Percentiles rank a stretch among this genome's conserved stretches.
phyloP scores from a whole-genome alignment of 2,329 filamentous ascomycete genomes.

The Fusarium neocosmosporiellum region DNA sequence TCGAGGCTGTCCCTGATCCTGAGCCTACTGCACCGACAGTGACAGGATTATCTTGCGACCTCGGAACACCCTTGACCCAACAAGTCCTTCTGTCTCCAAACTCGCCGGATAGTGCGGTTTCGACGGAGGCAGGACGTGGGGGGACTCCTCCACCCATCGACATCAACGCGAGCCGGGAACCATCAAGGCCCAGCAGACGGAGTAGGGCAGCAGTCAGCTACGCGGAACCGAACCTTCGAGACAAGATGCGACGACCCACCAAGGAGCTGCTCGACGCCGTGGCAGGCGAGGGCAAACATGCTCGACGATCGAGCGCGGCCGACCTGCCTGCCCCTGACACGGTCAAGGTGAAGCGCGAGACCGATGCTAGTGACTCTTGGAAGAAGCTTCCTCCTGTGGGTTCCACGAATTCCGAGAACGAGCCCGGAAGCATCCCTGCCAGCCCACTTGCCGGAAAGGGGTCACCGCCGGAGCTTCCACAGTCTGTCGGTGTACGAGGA shows the following conservation, averaged over 20 bases:
- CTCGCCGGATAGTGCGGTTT: conserved; percentile 60
- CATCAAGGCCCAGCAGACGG: conserved; percentile 73
- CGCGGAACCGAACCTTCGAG: conserved; percentile 82
- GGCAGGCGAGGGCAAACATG: conserved; percentile 68
- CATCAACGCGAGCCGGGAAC: conserved; percentile 66
- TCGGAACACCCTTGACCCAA: conserved; percentile 50
- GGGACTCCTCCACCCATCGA: conserved; percentile 72
- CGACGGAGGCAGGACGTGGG: conserved; percentile 49
- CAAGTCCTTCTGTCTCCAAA: conserved; percentile 57
- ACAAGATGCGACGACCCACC: conserved; percentile 85
- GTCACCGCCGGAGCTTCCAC: conserved; percentile 44
- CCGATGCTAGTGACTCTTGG: conserved; percentile 45
- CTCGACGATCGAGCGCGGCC: conserved; percentile 54
- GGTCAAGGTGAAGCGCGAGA: conserved; percentile 49
- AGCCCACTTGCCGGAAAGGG: conserved; percentile 59
- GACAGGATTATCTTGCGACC: conserved; percentile 26
- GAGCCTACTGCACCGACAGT: conserved; percentile 31
- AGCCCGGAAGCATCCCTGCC: conserved; percentile 41
- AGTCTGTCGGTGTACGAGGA: conserved; percentile 52
- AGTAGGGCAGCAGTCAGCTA: conserved; percentile 79
- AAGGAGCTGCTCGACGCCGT: conserved; percentile 83
- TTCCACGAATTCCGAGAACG: conserved; percentile 13
- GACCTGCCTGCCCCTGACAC: conserved; percentile 43
- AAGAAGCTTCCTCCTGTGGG: conserved; percentile 42
- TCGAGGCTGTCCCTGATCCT: conserved; percentile 32